Percentiles rank a stretch among this genome's conserved stretches.
Evolutionary conservation across 768 basidiomycete genomes (phyloP).

Genomic region (Auricularia auricula-judae): DNA sequence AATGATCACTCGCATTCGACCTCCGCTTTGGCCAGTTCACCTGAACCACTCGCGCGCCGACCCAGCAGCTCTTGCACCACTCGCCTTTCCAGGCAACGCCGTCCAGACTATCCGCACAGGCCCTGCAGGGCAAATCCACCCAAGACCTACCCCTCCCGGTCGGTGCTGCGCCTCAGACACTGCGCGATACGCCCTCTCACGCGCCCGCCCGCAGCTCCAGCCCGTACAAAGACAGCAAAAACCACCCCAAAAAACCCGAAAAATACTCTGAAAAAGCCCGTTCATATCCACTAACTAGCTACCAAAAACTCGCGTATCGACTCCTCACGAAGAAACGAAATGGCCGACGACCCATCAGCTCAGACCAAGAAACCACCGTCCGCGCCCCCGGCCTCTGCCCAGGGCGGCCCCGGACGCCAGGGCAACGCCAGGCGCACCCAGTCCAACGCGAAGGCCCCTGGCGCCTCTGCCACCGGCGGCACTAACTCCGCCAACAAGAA

Average conservation of each 20-base stretch:
- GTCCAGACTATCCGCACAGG: slow-evolving; percentile 57
- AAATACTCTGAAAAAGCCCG: no score
- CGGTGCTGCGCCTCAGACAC: neutral
- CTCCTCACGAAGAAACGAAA: neutral
- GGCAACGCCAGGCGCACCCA: neutral
- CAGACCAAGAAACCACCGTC: neutral
- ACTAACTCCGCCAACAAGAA: slow-evolving; percentile 41
- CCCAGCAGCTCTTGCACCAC: neutral
- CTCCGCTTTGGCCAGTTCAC: neutral
- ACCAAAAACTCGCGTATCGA: neutral
- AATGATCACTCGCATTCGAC: neutral
- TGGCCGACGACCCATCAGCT: neutral
- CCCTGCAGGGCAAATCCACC: slow-evolving; percentile 67
- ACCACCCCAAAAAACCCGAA: neutral
- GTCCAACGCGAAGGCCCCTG: neutral
- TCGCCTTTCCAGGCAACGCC: slow-evolving; percentile 35
- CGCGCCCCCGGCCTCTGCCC: neutral
- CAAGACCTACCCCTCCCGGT: neutral
- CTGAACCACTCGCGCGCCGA: neutral
- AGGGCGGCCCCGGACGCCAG: neutral
- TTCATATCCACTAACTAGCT: neutral
- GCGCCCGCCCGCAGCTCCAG: neutral
- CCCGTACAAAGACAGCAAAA: neutral
- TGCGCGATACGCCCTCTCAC: neutral
- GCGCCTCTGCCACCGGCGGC: neutral